phyloP scores from a whole-genome alignment of 2,329 filamentous ascomycete genomes.

The Thielaviopsis euricoi region DNA sequence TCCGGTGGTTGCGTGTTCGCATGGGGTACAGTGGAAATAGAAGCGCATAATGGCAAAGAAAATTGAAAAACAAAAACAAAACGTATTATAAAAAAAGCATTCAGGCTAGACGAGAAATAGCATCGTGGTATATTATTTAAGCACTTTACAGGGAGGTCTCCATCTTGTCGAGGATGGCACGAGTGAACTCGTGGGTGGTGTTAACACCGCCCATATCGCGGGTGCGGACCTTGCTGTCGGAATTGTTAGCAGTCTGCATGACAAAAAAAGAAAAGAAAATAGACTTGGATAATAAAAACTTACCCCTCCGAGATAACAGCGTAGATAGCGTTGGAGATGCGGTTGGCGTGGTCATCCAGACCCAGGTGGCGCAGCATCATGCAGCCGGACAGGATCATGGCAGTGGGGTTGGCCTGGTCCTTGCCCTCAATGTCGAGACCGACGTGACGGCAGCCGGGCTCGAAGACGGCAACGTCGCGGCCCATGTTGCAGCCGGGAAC shows the following conservation, averaged over 20 bases:
- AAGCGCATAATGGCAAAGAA: not conserved
- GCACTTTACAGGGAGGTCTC: slow-evolving; percentile 29
- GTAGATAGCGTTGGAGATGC: slow-evolving; percentile 77
- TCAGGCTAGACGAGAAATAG: not conserved
- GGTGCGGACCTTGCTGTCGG: slow-evolving; percentile 61
- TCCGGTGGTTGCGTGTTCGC: too few relatives aligned
- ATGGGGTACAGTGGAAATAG: not conserved
- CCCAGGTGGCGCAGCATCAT: slow-evolving; percentile 97
- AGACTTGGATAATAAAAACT: slow-evolving; percentile 21
- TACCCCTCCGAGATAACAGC: slow-evolving; percentile 77
- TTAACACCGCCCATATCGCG: slow-evolving; percentile 88
- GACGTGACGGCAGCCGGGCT: slow-evolving; percentile 97
- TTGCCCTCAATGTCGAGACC: slow-evolving; percentile 99
- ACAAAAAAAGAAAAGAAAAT: not conserved
- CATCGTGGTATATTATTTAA: not conserved
- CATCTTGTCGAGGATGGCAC: slow-evolving; percentile 90
- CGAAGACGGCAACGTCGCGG: slow-evolving; percentile 92
- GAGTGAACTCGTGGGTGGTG: slow-evolving; percentile 88
- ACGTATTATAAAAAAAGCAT: not conserved
- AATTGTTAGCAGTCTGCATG: slow-evolving; percentile 25
- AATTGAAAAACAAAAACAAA: not conserved
- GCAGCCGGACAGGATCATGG: slow-evolving; percentile 81
- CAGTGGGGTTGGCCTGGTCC: slow-evolving; percentile 96
- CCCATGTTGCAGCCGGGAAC: slow-evolving; percentile 99
- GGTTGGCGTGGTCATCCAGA: slow-evolving; percentile 94